Evolutionary conservation across 2,329 filamentous ascomycete species (phyloP).

Genomic region (Neurospora sp.): DNA sequence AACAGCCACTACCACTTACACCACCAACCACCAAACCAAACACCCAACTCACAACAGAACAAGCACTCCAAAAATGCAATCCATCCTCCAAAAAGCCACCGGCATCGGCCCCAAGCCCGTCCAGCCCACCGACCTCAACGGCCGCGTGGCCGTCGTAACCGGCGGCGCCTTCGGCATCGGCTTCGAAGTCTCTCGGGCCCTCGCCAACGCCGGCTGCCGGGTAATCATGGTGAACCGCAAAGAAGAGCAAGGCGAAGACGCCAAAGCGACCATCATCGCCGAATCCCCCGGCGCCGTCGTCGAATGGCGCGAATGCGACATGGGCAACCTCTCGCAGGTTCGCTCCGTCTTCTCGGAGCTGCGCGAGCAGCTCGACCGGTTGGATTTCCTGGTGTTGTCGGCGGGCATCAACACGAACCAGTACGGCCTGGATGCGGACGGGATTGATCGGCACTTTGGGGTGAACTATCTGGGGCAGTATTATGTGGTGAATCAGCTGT

Average conservation of each 20-base stretch:
- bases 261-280: conserved; percentile 20
- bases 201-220: conserved; percentile 24
- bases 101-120: conserved; percentile 27
- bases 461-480: conserved; percentile 37
- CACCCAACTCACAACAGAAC: background rate
- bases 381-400: conserved; percentile 33
- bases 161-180: conserved; percentile 31
- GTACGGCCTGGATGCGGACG: conserved; percentile 27
- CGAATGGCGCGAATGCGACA: conserved; percentile 32
- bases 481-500: conserved; percentile 32
- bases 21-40: background rate
- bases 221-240: conserved; percentile 29
- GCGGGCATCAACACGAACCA: conserved; percentile 34
- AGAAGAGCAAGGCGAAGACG: conserved; percentile 22
- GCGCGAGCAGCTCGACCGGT: conserved; percentile 24
- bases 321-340: conserved; percentile 28
- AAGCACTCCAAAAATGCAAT: conserved; percentile 25
- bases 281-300: conserved; percentile 23
- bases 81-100: conserved; percentile 23
- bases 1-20: background rate
- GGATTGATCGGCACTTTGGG: conserved; percentile 33
- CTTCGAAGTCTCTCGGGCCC: conserved; percentile 25
- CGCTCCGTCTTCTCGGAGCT: conserved; percentile 28
- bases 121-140: conserved; percentile 25
- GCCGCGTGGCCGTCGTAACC: conserved; percentile 28